Percentiles rank a stretch among this genome's conserved stretches.
These are phyloP conservation scores for Phytopythium ostracodes DNA, from an alignment of 352 stramenopile genomes.

Conservation along the genomic window DNA sequence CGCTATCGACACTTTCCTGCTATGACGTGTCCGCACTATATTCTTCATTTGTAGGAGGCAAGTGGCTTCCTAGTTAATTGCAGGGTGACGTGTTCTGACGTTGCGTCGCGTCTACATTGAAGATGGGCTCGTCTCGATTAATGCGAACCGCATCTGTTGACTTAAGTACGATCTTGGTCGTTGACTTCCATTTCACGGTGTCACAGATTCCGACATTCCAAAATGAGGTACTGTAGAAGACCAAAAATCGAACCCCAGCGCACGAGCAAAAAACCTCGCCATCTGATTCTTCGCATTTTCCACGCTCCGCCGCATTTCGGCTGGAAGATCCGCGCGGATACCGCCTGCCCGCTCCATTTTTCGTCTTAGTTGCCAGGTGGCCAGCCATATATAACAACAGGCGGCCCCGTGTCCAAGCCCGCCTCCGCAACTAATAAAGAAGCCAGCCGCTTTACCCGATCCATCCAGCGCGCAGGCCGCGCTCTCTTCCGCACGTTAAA, in stretches of 20 bases:
- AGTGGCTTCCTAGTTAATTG: no score
- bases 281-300: slow-evolving; percentile 3
- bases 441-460: neutral
- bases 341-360: neutral
- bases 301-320: neutral
- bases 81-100: no score
- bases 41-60: no score
- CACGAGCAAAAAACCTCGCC: neutral
- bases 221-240: neutral
- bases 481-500: neutral
- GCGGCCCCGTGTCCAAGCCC: neutral
- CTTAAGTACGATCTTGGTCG: neutral
- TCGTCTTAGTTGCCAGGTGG: neutral
- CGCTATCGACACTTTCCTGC: slow-evolving; percentile 65
- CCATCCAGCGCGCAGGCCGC: neutral
- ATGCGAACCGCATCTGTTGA: neutral
- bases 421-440: neutral
- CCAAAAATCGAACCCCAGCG: no score
- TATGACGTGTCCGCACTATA: slow-evolving; percentile 16
- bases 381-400: neutral
- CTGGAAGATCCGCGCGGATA: neutral
- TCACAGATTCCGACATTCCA: neutral
- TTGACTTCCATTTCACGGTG: no score
- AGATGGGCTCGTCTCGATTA: neutral
- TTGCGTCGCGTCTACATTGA: neutral